Conservation (phyloP, 441 rosid genomes). For the Adansonia madagascariensis region DNA sequence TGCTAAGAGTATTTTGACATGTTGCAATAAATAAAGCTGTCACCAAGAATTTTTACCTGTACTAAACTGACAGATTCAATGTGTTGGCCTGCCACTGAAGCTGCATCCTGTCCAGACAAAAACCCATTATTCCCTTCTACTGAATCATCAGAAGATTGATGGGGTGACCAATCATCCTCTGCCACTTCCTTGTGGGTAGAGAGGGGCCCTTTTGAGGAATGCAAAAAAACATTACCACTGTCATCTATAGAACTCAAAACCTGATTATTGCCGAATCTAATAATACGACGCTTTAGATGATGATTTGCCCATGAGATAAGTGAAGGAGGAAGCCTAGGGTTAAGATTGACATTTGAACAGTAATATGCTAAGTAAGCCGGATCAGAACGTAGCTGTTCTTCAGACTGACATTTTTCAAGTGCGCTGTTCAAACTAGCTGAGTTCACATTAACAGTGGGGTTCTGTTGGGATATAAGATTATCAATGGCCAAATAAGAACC, state of each 20-base stretch:
- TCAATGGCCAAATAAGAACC: slow-evolving; percentile 58
- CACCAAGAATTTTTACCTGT: slow-evolving; percentile 40
- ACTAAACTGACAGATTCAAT: slow-evolving; percentile 36
- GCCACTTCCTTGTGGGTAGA: slow-evolving; percentile 64
- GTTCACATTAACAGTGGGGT: slow-evolving; percentile 29
- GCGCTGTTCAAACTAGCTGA: slow-evolving; percentile 31
- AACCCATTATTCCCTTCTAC: slow-evolving; percentile 28
- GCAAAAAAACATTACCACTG: slow-evolving; percentile 34
- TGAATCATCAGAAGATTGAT: slow-evolving; percentile 34
- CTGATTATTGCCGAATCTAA: slow-evolving; percentile 45
- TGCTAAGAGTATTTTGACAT: not conserved
- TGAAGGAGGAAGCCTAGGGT: slow-evolving; percentile 52
- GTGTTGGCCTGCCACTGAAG: slow-evolving; percentile 30
- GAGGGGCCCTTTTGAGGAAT: slow-evolving; percentile 47
- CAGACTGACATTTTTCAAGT: slow-evolving; percentile 32
- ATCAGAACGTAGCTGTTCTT: slow-evolving; percentile 38
- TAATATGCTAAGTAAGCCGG: slow-evolving; percentile 38
- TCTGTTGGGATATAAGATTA: slow-evolving; percentile 45
- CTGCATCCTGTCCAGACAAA: slow-evolving; percentile 30
- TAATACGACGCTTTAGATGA: slow-evolving; percentile 30
- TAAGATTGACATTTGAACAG: slow-evolving; percentile 38
- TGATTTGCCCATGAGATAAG: slow-evolving; percentile 44
- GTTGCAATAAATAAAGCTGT: not conserved
- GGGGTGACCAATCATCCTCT: slow-evolving; percentile 54
- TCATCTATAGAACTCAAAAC: slow-evolving; percentile 40